Base-by-base conservation (phyloP, 306 rosid genomes). In the Cicer arietinum region DNA sequence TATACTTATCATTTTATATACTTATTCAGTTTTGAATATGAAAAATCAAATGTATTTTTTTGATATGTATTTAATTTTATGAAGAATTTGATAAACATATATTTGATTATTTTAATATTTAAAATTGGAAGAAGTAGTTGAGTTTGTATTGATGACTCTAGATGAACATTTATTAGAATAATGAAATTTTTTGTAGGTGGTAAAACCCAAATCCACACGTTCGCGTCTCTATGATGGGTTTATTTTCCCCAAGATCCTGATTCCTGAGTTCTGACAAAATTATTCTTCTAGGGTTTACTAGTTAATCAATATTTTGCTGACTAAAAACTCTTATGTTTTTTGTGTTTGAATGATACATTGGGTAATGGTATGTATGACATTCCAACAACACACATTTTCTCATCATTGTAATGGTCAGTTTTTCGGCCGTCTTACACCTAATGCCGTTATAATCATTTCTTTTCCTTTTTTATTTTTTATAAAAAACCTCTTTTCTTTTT, bases 261-360 rank as follows among this genome's bases (percentile, higher is more conserved):
- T 60, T 68, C 41, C 64, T 41, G 81, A 77, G 65, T 68, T 69
- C 80, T 84, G 85, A 84, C 88, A 81, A 45, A 10, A 43, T 77
- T 47, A 73, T 74, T 84, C 83, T 73, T 74, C 83, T 74, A 81
- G 88, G 85, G 88, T 79, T 84, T 81, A 58, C 14, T 80, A 40
- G 18, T 70, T 80, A 73, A 77, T 77, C 53, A 62, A 13, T 42
- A 42, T 35, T 35, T 16, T 71, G 37, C 68, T 71, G 59, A 53
- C 68, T 54, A 66, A 61, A 51, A 35, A 16, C 18, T 47, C 51
- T 63, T 22, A 18, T 46, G 51, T 25, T 22, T 67, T 18, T 8
- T 14, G 42, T 0, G 10, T 60, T 60, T 60, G 10, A 12, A 30
- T 1, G 66, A 35, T 42, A 41, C 25, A 42, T 66, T 66, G 81